Evolutionary conservation across 2,329 filamentous ascomycete genomes (phyloP), one percentile per base, ranked within the genome.

Genomic region (Aspergillus sp.): DNA sequence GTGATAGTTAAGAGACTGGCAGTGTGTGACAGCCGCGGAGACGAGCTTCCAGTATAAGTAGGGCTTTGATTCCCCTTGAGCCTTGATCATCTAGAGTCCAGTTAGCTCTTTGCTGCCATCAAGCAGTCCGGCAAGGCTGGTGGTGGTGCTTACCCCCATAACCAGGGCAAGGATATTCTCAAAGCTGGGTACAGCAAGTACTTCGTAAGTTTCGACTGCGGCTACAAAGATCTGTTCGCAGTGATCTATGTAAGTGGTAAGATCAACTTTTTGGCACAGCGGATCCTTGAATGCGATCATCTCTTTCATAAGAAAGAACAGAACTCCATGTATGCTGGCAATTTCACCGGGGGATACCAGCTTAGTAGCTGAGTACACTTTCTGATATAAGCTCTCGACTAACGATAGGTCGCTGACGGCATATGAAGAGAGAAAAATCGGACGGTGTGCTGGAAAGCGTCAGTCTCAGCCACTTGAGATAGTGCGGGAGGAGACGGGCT

Each of bases 141-240:
- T 19, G 19, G 19, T 19, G 19, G 22, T 22, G 45, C 56, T 13
- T 52, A 58, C 56, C 31, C 56, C 47, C 56, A 58, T 58, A n/a
- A 34, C 31, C n/a, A 58, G 45, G 22, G 56, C 56, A 31, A 59
- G 48, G 4, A 59, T 47, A 19, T 34, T 59, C 46, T 59, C 56
- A 7, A 59, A 53, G 56, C 48, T 59, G 15, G 56, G 56, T 8
- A 59, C 49, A 52, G 25, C 49, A 13, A 59, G 48, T 34, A 59
- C 56, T n/a, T 59, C 58, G 22, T 60, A 60, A 3, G 41, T 50
- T 46, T 60, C 58, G 17, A 55, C 30, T 11, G 58, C 11, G 11
- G 34, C 34, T 3, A 41, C 34, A 15, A 38, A 41, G 34, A 13
- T 41, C 4, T 41, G 34, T 15, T 41, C 34, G 9, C 34, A 41